Conservation (phyloP, 768 basidiomycete genomes). For the Phylloporus arenicola region DNA sequence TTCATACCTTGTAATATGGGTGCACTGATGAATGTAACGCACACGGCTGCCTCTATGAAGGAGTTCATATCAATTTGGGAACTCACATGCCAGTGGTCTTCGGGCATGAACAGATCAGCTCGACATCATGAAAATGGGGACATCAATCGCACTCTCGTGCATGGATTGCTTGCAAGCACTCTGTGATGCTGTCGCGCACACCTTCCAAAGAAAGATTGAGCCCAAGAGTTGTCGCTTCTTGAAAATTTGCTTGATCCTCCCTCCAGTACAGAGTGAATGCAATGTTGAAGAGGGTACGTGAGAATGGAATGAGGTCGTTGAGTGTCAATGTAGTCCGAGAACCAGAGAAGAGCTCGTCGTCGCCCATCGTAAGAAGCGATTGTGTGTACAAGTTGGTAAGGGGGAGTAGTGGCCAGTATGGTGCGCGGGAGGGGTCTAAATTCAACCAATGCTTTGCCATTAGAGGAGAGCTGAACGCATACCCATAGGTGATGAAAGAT, state of each 20-base stretch:
- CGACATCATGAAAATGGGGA: background rate
- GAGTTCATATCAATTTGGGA: constrained; percentile 51
- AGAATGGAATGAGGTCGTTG: constrained; percentile 75
- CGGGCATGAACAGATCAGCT: constrained; percentile 61
- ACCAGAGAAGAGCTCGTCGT: constrained; percentile 88
- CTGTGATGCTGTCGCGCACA: constrained; percentile 71
- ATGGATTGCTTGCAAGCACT: constrained; percentile 75
- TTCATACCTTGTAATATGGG: constrained; percentile 46
- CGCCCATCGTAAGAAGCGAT: constrained; percentile 84
- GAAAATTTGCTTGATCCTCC: constrained; percentile 38
- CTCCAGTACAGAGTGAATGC: constrained; percentile 76
- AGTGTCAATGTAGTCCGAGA: constrained; percentile 71
- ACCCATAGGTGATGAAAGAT: constrained; percentile 36
- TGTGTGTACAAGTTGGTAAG: constrained; percentile 80
- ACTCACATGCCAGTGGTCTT: constrained; percentile 72
- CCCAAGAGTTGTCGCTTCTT: constrained; percentile 38
- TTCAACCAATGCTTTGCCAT: constrained; percentile 4
- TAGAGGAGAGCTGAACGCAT: constrained; percentile 13
- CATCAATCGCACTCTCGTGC: constrained; percentile 69
- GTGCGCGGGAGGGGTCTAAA: constrained; percentile 41
- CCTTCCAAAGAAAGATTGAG: constrained; percentile 50
- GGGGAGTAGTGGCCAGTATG: constrained; percentile 68
- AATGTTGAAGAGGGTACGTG: constrained; percentile 74
- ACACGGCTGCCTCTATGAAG: constrained; percentile 88
- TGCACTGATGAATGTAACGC: constrained; percentile 20